Conservation (phyloP, 176 grass and related monocot genomes). For the Alopecurus myosuroides region DNA sequence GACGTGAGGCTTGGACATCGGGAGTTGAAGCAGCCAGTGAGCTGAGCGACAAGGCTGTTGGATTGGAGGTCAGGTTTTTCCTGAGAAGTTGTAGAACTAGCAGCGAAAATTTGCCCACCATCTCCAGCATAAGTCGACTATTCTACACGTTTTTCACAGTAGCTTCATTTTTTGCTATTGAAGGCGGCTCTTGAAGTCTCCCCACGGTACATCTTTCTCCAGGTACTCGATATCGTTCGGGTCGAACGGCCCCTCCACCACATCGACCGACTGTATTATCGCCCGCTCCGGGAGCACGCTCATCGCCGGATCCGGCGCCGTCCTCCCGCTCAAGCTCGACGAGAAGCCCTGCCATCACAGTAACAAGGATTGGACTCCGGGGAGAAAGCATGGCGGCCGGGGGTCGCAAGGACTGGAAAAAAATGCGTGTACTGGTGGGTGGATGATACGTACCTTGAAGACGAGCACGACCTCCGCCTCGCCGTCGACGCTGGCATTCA, state of each 20-base stretch:
- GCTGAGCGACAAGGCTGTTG: too few species aligned
- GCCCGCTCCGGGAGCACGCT: conserved; percentile 70
- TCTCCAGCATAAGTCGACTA: too few species aligned
- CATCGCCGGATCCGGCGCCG: conserved; percentile 60
- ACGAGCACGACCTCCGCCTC: conserved; percentile 57
- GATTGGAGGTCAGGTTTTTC: too few species aligned
- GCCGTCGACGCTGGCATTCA: conserved; percentile 61
- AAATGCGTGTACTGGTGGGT: not conserved
- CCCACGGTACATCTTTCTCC: conserved; percentile 61
- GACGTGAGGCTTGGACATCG: too few species aligned
- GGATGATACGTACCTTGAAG: conserved; percentile 63
- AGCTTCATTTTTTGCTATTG: conserved; percentile 16
- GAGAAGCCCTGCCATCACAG: conserved; percentile 66
- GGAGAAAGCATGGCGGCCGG: not conserved
- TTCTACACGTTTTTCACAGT: not conserved
- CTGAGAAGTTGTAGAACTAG: too few species aligned
- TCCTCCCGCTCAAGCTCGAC: conserved; percentile 56
- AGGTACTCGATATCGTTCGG: conserved; percentile 63
- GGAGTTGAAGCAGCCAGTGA: too few species aligned
- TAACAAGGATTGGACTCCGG: not conserved
- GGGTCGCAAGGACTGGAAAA: too few species aligned
- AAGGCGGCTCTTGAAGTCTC: conserved; percentile 56
- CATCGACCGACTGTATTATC: conserved; percentile 66
- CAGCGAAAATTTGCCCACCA: too few species aligned
- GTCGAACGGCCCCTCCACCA: conserved; percentile 69